phyloP scores from a whole-genome alignment of 202 grass and related monocot species.

The Panicum hallii region DNA sequence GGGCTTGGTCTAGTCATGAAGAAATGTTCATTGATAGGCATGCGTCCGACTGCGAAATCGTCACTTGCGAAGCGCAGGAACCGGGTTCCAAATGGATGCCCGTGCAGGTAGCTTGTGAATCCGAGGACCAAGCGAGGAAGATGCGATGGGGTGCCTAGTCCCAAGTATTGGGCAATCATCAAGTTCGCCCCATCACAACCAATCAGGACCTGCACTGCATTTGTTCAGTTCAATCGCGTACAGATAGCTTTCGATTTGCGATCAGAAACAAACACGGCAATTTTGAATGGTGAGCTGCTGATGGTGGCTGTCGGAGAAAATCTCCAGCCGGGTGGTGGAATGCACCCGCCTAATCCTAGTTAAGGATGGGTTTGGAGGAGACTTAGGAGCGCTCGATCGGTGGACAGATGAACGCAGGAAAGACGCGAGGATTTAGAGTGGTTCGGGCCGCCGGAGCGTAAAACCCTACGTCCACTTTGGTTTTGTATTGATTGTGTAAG shows the following conservation, averaged over 20 bases:
- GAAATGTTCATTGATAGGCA: conserved; percentile 47
- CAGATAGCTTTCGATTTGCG: not conserved
- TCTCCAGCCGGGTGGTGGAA: no score
- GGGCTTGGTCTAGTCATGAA: not conserved
- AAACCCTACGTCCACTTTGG: no score
- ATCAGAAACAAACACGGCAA: not conserved
- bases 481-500: no score
- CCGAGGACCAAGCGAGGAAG: not conserved
- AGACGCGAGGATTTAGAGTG: no score
- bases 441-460: no score
- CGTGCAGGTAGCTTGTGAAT: conserved; percentile 42
- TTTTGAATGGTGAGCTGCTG: no score
- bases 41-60: not conserved
- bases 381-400: no score
- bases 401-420: no score
- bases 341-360: no score
- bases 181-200: conserved; percentile 59
- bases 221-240: not conserved
- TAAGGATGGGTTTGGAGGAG: no score
- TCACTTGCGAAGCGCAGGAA: not conserved
- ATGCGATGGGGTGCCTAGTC: not conserved
- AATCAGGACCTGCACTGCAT: conserved; percentile 44
- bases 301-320: no score
- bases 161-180: conserved; percentile 44
- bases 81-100: conserved; percentile 30